These are phyloP conservation scores for Dictyophora rubrovolvata DNA, from an alignment of 768 basidiomycete species.

Conservation along the genomic window DNA sequence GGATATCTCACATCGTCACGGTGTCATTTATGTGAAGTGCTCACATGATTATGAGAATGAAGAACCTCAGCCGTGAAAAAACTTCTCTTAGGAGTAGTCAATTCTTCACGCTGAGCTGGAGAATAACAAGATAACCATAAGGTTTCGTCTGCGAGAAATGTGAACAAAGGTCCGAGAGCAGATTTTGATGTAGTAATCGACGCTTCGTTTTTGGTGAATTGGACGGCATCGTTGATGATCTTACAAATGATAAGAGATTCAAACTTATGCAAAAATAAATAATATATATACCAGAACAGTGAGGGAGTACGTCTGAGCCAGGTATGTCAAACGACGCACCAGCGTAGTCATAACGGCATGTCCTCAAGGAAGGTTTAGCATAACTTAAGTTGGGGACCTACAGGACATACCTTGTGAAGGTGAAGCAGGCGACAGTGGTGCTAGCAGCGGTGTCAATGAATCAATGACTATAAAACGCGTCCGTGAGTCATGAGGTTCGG, in stretches of 20 bases:
- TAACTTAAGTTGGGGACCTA: background rate
- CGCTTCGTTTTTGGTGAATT: conserved; percentile 23
- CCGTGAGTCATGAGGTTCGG: conserved; percentile 5
- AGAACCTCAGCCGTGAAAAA: conserved; percentile 31
- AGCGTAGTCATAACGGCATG: conserved; percentile 66
- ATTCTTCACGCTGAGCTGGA: conserved; percentile 4
- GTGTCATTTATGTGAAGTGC: background rate
- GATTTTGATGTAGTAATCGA: conserved; percentile 33
- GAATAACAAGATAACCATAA: conserved; percentile 47
- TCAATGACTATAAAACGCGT: conserved; percentile 54
- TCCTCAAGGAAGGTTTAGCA: conserved; percentile 22
- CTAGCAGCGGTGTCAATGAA: conserved; percentile 50
- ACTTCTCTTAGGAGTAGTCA: conserved; percentile 15
- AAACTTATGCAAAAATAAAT: background rate
- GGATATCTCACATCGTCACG: background rate
- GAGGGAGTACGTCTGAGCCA: conserved; percentile 35
- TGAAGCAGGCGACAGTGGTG: conserved; percentile 50
- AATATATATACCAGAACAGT: conserved; percentile 39
- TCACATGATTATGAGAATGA: conserved; percentile 33
- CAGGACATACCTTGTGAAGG: conserved; percentile 48
- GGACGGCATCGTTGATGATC: conserved; percentile 53
- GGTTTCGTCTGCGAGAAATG: conserved; percentile 61
- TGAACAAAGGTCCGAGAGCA: conserved; percentile 66
- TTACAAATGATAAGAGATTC: conserved; percentile 18
- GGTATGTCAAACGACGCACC: conserved; percentile 50